A percentile compares a stretch with the other conserved stretches of the same genome.
Evolutionary conservation across 2,329 filamentous ascomycete species (phyloP).

Genomic region (Talaromyces atroroseus): DNA sequence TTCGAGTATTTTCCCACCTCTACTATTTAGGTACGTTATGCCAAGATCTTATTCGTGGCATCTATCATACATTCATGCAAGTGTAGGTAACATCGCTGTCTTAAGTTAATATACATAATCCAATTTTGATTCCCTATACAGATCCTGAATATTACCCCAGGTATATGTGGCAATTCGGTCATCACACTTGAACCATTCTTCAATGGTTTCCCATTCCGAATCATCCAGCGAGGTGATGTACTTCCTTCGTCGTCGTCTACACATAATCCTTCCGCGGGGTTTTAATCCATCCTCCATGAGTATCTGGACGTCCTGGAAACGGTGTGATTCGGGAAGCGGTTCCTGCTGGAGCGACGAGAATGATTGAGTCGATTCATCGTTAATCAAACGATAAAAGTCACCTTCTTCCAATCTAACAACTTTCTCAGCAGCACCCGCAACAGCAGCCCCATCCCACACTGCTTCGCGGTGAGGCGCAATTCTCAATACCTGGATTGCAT

Average conservation of each 20-base stretch:
- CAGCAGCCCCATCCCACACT: constrained; percentile 11
- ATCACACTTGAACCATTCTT: constrained; percentile 4
- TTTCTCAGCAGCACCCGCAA: constrained; percentile 6
- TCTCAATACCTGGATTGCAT: not conserved
- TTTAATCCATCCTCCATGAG: constrained; percentile 9
- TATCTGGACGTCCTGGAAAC: constrained; percentile 5
- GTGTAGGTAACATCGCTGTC: not conserved
- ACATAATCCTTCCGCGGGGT: not conserved
- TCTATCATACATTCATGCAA: not conserved
- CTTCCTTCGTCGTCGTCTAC: not conserved
- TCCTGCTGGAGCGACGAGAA: not conserved
- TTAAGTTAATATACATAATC: not conserved
- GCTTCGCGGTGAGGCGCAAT: constrained; percentile 11
- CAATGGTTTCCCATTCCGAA: constrained; percentile 2
- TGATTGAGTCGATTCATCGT: not conserved
- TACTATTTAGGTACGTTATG: too few species aligned
- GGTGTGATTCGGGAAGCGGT: constrained; percentile 1
- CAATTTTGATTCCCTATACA: not conserved
- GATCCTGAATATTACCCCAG: constrained; percentile 2
- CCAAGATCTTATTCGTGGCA: too few species aligned
- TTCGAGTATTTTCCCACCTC: too few species aligned
- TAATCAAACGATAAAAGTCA: not conserved
- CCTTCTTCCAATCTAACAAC: constrained; percentile 8
- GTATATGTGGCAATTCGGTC: not conserved
- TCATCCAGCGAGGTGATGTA: not conserved